Percentiles rank a stretch among this genome's conserved stretches.
Conservation (phyloP, 225 moss, liverwort and hornwort genomes). For the Neckera pumila region DNA sequence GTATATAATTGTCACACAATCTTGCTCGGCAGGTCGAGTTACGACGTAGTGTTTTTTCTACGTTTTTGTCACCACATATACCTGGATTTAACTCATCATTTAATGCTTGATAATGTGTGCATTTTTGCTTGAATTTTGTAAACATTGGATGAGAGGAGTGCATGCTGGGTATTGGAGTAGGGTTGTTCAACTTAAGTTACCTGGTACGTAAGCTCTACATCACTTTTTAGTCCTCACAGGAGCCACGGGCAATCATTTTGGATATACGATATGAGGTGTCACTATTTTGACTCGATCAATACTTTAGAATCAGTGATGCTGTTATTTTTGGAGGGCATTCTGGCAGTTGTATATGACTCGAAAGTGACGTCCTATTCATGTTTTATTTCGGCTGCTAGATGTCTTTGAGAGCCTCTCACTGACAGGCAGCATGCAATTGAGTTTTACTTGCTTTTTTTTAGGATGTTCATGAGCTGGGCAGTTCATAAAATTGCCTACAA, state of each 20-base stretch:
- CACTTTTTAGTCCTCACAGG: neutral
- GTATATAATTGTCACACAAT: constrained; percentile 1
- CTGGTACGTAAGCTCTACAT: neutral
- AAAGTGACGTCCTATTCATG: neutral
- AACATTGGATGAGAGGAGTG: neutral
- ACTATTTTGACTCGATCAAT: neutral
- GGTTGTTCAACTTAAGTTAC: neutral
- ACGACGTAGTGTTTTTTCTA: neutral
- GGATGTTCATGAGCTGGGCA: neutral
- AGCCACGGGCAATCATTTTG: neutral
- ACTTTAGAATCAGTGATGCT: neutral
- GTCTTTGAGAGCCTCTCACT: neutral
- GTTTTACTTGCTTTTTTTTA: neutral
- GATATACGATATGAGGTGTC: neutral
- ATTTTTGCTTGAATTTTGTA: neutral
- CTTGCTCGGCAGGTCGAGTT: neutral
- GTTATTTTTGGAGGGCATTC: neutral
- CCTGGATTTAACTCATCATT: neutral
- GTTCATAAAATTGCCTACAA: neutral
- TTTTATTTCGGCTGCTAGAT: neutral
- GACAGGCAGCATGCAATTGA: neutral
- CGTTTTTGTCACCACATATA: neutral
- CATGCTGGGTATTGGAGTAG: neutral
- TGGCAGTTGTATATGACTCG: neutral
- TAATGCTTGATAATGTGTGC: neutral